Evolutionary conservation across 768 basidiomycete species (phyloP).

Genomic region (Auricularia heimuer): DNA sequence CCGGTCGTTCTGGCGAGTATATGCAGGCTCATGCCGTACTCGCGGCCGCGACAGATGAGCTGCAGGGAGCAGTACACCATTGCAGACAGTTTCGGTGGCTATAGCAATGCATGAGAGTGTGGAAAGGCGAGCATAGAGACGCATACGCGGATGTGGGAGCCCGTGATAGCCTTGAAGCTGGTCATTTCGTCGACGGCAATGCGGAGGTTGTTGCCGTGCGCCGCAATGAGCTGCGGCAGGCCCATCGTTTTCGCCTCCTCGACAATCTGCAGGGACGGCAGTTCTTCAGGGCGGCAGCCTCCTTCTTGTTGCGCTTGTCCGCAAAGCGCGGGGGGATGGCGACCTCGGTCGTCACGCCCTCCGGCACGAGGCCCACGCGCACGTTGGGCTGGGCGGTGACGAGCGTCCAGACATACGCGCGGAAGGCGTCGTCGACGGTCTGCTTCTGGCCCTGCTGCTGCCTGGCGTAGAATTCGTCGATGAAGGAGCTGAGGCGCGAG

Average conservation of each 20-base stretch:
- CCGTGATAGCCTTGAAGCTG: slow-evolving; percentile 71
- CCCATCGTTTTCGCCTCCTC: slow-evolving; percentile 44
- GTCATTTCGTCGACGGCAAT: slow-evolving; percentile 68
- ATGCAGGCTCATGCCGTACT: slow-evolving; percentile 67
- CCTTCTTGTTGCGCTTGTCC: slow-evolving; percentile 49
- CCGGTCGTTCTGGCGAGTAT: slow-evolving; percentile 66
- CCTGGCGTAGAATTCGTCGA: slow-evolving; percentile 53
- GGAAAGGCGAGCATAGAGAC: not conserved
- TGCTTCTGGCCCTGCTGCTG: slow-evolving; percentile 34
- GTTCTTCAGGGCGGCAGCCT: slow-evolving; percentile 22
- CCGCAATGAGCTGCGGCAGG: slow-evolving; percentile 43
- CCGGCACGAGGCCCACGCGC: slow-evolving; percentile 60
- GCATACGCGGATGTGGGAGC: slow-evolving; percentile 73
- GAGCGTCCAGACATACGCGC: slow-evolving; percentile 73
- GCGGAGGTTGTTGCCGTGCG: slow-evolving; percentile 56
- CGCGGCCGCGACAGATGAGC: slow-evolving; percentile 71
- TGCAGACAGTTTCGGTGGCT: slow-evolving; percentile 74
- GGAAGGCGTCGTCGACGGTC: slow-evolving; percentile 63
- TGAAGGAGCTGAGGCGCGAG: slow-evolving; percentile 61
- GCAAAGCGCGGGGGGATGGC: slow-evolving; percentile 70
- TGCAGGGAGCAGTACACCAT: slow-evolving; percentile 82
- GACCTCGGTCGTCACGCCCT: slow-evolving; percentile 51
- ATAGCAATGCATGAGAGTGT: not conserved
- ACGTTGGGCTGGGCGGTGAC: slow-evolving; percentile 68
- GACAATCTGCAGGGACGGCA: slow-evolving; percentile 35